phyloP scores from a whole-genome alignment of 495 filamentous ascomycete genomes.

The Penicillium odoratum region DNA sequence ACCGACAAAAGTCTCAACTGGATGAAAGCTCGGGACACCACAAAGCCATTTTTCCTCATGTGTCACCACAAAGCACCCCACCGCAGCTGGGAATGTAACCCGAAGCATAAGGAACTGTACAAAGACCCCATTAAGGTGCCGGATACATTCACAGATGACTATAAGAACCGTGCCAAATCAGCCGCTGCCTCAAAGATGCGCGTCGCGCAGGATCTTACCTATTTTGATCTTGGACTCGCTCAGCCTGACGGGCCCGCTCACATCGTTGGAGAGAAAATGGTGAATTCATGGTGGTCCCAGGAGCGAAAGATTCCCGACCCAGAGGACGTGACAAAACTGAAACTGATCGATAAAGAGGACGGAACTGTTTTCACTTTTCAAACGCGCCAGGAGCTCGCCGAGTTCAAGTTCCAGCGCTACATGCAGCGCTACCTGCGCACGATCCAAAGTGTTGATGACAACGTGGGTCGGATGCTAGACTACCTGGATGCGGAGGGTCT shows the following conservation, averaged over 20 bases:
- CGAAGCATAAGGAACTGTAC: slow-evolving; percentile 41
- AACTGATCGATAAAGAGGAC: slow-evolving; percentile 43
- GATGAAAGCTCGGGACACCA: slow-evolving; percentile 28
- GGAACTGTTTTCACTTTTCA: slow-evolving; percentile 40
- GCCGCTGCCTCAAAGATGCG: slow-evolving; percentile 42
- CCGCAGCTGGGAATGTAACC: slow-evolving; percentile 43
- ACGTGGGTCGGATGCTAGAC: slow-evolving; percentile 41
- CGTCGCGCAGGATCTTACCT: slow-evolving; percentile 43
- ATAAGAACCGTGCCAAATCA: slow-evolving; percentile 44
- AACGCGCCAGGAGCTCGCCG: slow-evolving; percentile 31
- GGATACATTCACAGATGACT: slow-evolving; percentile 46
- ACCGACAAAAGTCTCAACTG: slow-evolving; percentile 41
- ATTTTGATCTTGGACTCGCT: slow-evolving; percentile 41
- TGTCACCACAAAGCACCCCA: slow-evolving; percentile 51
- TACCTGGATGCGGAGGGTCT: slow-evolving; percentile 36
- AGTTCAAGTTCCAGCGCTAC: slow-evolving; percentile 51
- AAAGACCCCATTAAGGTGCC: slow-evolving; percentile 37
- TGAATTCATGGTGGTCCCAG: slow-evolving; percentile 16
- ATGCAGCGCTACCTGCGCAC: slow-evolving; percentile 49
- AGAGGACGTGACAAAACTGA: slow-evolving; percentile 28
- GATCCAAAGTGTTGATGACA: slow-evolving; percentile 45
- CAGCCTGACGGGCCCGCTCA: slow-evolving; percentile 39
- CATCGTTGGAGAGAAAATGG: slow-evolving; percentile 32
- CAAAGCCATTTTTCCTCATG: slow-evolving; percentile 48
- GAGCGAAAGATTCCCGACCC: slow-evolving; percentile 39